Base-by-base conservation (phyloP, 768 basidiomycete genomes). In the Roridomyces roridus region DNA sequence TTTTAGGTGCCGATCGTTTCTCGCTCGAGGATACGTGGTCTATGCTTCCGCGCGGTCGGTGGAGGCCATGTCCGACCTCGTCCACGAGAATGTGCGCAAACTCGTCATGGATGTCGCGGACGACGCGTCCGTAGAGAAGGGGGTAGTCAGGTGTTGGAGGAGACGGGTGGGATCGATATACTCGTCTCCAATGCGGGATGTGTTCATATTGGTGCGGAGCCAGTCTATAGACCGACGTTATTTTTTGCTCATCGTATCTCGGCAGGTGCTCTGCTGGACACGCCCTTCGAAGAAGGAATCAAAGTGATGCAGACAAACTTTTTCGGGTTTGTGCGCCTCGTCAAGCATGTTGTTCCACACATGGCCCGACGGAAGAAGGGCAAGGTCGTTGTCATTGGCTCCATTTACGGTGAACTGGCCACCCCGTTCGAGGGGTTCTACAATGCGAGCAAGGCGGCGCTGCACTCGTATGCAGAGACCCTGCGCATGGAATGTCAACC, bases 121-220 rank as follows among this genome's bases (percentile, higher is more conserved):
- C 25, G 75, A 78, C 18, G 74, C 76, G 5, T 66, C 74, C 2
- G 76, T 81, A 1, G 58, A 18, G 45, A 46, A 1, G 76, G 69
- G 0, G 72, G 84, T 9, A 51, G 76, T n/a, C 67, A 67, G 1
- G 69, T 85, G 46, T 73, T 85, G n/a, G 57, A 65, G 0, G 72
- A 74, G 18, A 68, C 73, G 20, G 82, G 80, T 0, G 72, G 67
- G 31, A 79, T 85, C 24, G 84, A 85, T 47, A 65, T 86, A 2
- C 59, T 84, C 4, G 77, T 85, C 35, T 84, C 85, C 56, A 84
- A 85, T 49, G 84, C 84, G 0, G 84, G 82, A 14, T 67, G 67
- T 11, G 8, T 61, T 0, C 64, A 68, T 10, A 67, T 74, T 20
- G 74, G 81, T 76, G 54, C 43, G 71, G n/a, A n/a, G n/a, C n/a